A percentile compares a stretch with the other conserved stretches of the same genome.
Evolutionary conservation across 768 basidiomycete genomes (phyloP).

Genomic region (Ramaria sp.): DNA sequence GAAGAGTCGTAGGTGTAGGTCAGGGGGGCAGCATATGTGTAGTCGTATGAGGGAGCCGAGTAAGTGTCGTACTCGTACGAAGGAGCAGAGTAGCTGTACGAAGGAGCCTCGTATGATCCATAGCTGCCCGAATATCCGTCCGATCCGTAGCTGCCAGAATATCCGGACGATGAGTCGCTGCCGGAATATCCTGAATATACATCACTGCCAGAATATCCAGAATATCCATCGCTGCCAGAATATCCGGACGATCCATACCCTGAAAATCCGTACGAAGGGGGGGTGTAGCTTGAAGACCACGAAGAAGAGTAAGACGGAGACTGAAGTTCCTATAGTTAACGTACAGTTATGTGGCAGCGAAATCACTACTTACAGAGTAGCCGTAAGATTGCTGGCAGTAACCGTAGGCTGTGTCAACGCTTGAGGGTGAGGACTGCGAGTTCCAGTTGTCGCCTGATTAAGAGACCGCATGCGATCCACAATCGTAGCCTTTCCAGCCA

Average conservation of each 20-base stretch:
- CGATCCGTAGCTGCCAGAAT: no score
- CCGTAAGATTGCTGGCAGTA: constrained; percentile 2
- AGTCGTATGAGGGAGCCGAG: neutral
- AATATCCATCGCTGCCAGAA: no score
- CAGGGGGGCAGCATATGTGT: neutral
- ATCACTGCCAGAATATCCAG: no score
- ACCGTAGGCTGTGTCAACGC: neutral
- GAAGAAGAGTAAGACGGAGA: constrained; percentile 1
- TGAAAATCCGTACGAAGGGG: neutral
- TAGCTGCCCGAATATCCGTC: no score
- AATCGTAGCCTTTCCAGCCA: neutral
- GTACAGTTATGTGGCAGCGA: neutral
- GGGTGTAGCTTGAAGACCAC: neutral
- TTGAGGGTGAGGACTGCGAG: neutral
- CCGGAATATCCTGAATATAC: no score
- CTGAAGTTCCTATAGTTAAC: neutral
- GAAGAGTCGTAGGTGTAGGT: neutral
- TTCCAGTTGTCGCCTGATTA: constrained; percentile 9
- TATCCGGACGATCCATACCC: neutral
- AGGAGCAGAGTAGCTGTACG: neutral
- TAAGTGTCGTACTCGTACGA: neutral
- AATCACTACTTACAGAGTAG: neutral
- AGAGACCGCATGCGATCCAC: constrained; percentile 4
- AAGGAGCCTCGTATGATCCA: neutral
- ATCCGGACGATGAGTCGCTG: no score